Conservation (phyloP, 306 rosid genomes). For the Corylus heterophylla region DNA sequence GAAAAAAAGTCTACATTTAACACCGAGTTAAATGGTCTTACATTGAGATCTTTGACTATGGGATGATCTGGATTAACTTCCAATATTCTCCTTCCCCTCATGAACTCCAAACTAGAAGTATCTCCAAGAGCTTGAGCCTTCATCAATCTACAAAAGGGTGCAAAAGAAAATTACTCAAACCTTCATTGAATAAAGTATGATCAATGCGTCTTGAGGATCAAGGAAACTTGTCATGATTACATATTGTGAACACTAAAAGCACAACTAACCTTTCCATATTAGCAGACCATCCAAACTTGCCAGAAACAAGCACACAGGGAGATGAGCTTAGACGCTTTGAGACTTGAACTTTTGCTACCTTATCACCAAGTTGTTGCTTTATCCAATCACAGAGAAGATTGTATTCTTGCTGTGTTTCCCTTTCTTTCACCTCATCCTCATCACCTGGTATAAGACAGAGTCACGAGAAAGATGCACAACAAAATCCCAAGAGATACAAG, state of each 20-base stretch:
- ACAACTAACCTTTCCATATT: slow-evolving; percentile 90
- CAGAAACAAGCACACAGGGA: slow-evolving; percentile 99
- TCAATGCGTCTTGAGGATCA: slow-evolving; percentile 1
- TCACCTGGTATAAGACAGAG: slow-evolving; percentile 59
- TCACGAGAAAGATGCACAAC: slow-evolving; percentile 8
- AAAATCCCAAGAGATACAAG: slow-evolving; percentile 10
- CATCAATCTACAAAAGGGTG: slow-evolving; percentile 69
- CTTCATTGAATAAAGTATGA: not conserved
- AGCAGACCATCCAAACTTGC: slow-evolving; percentile 99
- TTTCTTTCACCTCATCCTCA: slow-evolving; percentile 87
- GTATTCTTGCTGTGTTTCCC: slow-evolving; percentile 82
- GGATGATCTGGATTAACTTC: slow-evolving; percentile 96
- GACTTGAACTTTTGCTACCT: slow-evolving; percentile 91
- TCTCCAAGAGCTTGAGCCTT: slow-evolving; percentile 99
- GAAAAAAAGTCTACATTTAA: not conserved
- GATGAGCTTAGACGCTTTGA: slow-evolving; percentile 97
- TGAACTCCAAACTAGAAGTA: slow-evolving; percentile 87
- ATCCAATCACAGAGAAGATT: slow-evolving; percentile 95
- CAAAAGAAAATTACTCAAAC: not conserved
- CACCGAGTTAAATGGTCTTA: slow-evolving; percentile 36
- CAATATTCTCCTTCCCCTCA: slow-evolving; percentile 98
- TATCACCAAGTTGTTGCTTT: slow-evolving; percentile 95
- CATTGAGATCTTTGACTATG: slow-evolving; percentile 81
- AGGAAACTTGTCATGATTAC: not conserved
- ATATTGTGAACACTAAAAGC: not conserved